Evolutionary conservation across 805 yeast genomes (phyloP).

Genomic region (Wickerhamomyces mucosus): DNA sequence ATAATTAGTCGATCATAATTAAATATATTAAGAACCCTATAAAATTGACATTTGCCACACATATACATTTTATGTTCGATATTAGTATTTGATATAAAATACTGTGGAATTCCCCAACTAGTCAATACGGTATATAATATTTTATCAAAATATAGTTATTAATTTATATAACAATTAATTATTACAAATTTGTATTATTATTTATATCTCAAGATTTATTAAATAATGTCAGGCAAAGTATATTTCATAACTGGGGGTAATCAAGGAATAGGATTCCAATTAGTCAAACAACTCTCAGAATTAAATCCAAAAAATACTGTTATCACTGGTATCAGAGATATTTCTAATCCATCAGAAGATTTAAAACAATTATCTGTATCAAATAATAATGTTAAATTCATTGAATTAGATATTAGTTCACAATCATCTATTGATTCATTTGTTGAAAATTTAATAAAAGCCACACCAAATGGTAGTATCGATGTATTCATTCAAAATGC

Average conservation of each 20-base stretch:
- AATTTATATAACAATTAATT: too few relatives aligned
- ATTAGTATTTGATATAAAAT: too few relatives aligned
- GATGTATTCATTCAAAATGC: slow-evolving; percentile 22
- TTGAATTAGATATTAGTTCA: slow-evolving; percentile 16
- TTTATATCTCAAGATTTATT: too few relatives aligned
- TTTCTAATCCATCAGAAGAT: slow-evolving; percentile 3
- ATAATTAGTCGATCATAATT: too few relatives aligned
- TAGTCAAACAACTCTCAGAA: background rate
- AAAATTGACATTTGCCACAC: too few relatives aligned
- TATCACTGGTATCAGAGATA: slow-evolving; percentile 10
- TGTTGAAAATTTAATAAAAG: slow-evolving; percentile 6
- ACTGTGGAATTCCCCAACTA: too few relatives aligned
- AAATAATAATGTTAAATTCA: slow-evolving; percentile 15
- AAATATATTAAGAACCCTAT: too few relatives aligned
- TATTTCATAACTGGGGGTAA: background rate
- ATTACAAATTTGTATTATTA: too few relatives aligned
- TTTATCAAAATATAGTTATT: too few relatives aligned
- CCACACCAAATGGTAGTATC: slow-evolving; percentile 5
- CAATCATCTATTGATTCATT: slow-evolving; percentile 12
- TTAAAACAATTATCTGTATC: slow-evolving; percentile 6
- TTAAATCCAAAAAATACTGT: slow-evolving; percentile 3
- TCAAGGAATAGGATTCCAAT: background rate
- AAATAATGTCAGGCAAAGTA: background rate
- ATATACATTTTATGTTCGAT: too few relatives aligned
- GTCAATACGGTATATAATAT: too few relatives aligned